phyloP scores from a whole-genome alignment of 1,139 yeast genomes.

The Suhomyces maxii region DNA sequence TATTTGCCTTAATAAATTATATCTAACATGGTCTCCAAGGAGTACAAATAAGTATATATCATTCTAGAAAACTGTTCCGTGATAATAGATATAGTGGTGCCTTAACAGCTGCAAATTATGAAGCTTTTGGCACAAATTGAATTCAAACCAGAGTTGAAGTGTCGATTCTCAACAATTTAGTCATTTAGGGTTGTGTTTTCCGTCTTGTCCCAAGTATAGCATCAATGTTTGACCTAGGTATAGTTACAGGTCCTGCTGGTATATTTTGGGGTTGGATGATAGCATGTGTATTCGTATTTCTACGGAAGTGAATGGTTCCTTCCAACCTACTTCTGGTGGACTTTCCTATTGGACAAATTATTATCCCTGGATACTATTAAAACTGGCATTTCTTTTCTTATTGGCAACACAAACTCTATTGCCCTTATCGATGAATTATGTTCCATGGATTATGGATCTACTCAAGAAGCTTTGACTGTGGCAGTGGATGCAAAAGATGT shows the following conservation, averaged over 20 bases:
- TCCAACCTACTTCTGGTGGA: constrained; percentile 76
- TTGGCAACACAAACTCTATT: constrained; percentile 59
- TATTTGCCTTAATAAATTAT: background rate
- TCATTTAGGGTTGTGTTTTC: constrained; percentile 54
- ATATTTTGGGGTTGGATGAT: constrained; percentile 73
- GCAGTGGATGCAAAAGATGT: constrained; percentile 50
- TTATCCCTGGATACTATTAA: constrained; percentile 38
- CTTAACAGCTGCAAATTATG: constrained; percentile 14
- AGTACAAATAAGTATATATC: constrained; percentile 26
- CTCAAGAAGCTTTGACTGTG: constrained; percentile 52
- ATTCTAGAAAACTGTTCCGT: constrained; percentile 23
- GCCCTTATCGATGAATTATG: constrained; percentile 59
- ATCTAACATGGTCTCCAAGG: constrained; percentile 21
- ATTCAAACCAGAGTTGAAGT: constrained; percentile 47
- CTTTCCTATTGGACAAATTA: constrained; percentile 56
- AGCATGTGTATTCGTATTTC: constrained; percentile 58
- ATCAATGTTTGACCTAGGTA: constrained; percentile 23
- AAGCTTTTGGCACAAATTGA: constrained; percentile 25
- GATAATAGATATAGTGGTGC: constrained; percentile 29
- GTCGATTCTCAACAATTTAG: constrained; percentile 47
- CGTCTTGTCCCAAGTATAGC: constrained; percentile 53
- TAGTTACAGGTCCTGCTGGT: constrained; percentile 53
- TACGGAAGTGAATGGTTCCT: constrained; percentile 68
- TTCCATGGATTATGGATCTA: constrained; percentile 59
- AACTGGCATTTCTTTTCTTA: constrained; percentile 50